phyloP scores from a whole-genome alignment of 192 early-diverging fungal genomes.

The Umbelopsis ramanniana region DNA sequence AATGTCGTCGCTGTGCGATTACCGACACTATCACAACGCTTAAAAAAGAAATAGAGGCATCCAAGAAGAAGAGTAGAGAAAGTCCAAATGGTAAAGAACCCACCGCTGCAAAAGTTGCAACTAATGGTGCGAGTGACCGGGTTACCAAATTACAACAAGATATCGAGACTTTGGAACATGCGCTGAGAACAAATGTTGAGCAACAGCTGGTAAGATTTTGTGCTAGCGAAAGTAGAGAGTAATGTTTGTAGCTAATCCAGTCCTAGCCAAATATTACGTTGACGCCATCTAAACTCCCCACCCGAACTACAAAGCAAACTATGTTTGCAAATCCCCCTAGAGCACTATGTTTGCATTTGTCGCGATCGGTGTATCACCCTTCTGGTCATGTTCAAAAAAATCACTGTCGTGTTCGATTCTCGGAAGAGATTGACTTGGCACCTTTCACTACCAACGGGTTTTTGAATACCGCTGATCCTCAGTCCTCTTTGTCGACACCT shows the following conservation, averaged over 20 bases:
- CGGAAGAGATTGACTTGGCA: constrained; percentile 74
- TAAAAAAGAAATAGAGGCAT: constrained; percentile 32
- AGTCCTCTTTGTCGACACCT: constrained; percentile 6
- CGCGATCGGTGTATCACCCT: constrained; percentile 78
- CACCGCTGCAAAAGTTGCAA: not conserved
- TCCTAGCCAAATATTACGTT: constrained; percentile 36
- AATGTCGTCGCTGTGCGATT: constrained; percentile 67
- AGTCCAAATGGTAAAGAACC: constrained; percentile 2
- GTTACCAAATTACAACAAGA: constrained; percentile 26
- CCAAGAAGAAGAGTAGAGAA: constrained; percentile 14
- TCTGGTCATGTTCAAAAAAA: constrained; percentile 79
- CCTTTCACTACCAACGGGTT: constrained; percentile 75
- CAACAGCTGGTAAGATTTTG: constrained; percentile 44
- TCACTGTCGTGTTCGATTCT: constrained; percentile 70
- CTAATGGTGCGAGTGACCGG: constrained; percentile 1
- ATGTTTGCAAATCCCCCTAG: constrained; percentile 87
- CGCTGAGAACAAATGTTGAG: constrained; percentile 47
- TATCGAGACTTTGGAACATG: constrained; percentile 46
- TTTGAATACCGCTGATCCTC: constrained; percentile 38
- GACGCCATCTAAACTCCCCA: constrained; percentile 25
- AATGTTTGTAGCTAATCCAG: too few species aligned
- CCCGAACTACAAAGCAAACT: constrained; percentile 73
- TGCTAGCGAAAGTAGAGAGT: not conserved
- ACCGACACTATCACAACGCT: constrained; percentile 48
- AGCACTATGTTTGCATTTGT: constrained; percentile 84